Conservation (phyloP, 306 rosid species). For the Ormosia emarginata region DNA sequence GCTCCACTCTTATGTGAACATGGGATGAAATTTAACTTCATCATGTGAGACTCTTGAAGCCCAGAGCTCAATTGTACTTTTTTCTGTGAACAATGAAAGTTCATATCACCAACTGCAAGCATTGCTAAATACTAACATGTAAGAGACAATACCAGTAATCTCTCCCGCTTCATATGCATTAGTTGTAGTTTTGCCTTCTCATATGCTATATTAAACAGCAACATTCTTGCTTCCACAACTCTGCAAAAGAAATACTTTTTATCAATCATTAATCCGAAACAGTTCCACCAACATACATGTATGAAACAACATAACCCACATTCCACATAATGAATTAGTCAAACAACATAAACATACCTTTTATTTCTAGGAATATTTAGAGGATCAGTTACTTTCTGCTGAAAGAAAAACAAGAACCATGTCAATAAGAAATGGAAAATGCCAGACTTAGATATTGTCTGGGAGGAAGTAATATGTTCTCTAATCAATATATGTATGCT, state of each 20-base stretch:
- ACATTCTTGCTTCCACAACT: slow-evolving; percentile 50
- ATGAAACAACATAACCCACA: slow-evolving; percentile 8
- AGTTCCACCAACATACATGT: slow-evolving; percentile 13
- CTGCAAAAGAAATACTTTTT: slow-evolving; percentile 47
- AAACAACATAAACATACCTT: slow-evolving; percentile 50
- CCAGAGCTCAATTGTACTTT: slow-evolving; percentile 53
- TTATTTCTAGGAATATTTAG: slow-evolving; percentile 33
- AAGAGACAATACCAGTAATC: slow-evolving; percentile 55
- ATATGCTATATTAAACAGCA: slow-evolving; percentile 52
- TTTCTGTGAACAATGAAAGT: slow-evolving; percentile 50
- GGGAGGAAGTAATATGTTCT: slow-evolving; percentile 13
- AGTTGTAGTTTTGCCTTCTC: slow-evolving; percentile 69
- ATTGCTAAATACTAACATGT: slow-evolving; percentile 14
- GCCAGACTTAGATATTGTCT: slow-evolving; percentile 2
- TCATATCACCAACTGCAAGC: slow-evolving; percentile 23
- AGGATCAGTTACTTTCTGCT: slow-evolving; percentile 41
- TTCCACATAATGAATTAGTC: background rate
- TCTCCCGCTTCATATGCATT: slow-evolving; percentile 54
- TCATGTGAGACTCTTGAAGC: slow-evolving; percentile 57
- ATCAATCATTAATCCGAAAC: slow-evolving; percentile 22
- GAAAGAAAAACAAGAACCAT: slow-evolving; percentile 27
- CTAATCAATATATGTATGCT: background rate
- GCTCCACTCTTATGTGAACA: slow-evolving; percentile 33
- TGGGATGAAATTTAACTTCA: slow-evolving; percentile 39
- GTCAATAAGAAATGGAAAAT: slow-evolving; percentile 23